Evolutionary conservation across 371 early-diverging fungal species (phyloP).

Genomic region (Rhizopus sp.): DNA sequence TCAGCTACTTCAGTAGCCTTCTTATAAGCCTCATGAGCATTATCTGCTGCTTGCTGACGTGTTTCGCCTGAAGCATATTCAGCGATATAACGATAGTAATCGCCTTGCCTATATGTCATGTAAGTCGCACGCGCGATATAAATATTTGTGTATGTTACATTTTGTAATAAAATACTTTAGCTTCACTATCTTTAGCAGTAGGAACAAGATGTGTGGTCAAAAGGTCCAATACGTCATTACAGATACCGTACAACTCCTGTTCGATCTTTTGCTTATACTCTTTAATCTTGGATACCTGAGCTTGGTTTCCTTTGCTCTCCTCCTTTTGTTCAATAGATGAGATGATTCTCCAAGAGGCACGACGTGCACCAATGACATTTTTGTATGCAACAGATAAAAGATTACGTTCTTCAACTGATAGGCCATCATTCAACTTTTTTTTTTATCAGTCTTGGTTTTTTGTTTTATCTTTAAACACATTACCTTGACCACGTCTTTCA

Average conservation of each 20-base stretch:
- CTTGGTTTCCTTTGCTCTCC: slow-evolving; percentile 86
- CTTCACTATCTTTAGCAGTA: slow-evolving; percentile 86
- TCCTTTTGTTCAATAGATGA: slow-evolving; percentile 99
- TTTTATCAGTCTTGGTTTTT: not conserved
- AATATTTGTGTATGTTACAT: slow-evolving; percentile 69
- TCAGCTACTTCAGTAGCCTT: slow-evolving; percentile 94
- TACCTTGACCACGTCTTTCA: slow-evolving; percentile 83
- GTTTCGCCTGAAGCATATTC: slow-evolving; percentile 92
- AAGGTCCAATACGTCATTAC: slow-evolving; percentile 93
- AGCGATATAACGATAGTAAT: slow-evolving; percentile 99
- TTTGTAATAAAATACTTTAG: slow-evolving; percentile 99
- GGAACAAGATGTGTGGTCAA: slow-evolving; percentile 89
- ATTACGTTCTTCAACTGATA: slow-evolving; percentile 98
- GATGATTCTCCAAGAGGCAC: slow-evolving; percentile 99
- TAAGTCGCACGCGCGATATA: not conserved
- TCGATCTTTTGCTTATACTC: slow-evolving; percentile 93
- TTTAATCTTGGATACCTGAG: slow-evolving; percentile 87
- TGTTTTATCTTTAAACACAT: slow-evolving; percentile 20
- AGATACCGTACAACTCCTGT: slow-evolving; percentile 91
- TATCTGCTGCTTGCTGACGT: slow-evolving; percentile 84
- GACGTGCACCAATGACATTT: slow-evolving; percentile 99
- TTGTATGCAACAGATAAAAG: slow-evolving; percentile 99
- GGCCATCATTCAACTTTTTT: slow-evolving; percentile 59
- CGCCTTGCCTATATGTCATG: slow-evolving; percentile 87
- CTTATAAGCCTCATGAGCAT: slow-evolving; percentile 96